A percentile compares a stretch with the other conserved stretches of the same genome.
Evolutionary conservation across 208 protist genomes (phyloP).

Genomic region (Sergeia podlipaevii): DNA sequence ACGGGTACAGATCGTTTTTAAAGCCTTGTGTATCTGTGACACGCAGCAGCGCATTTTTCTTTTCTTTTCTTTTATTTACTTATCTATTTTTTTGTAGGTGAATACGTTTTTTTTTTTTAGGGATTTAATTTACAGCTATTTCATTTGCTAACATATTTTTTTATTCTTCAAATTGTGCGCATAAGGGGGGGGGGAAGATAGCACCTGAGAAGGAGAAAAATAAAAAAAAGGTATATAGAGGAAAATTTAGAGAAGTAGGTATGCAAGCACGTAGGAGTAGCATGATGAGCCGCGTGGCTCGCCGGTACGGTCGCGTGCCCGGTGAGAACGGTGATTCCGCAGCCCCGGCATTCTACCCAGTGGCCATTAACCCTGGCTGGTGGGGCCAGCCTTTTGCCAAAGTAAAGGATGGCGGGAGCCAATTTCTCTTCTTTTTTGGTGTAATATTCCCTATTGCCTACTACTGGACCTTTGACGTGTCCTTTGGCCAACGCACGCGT

Average conservation of each 20-base stretch:
- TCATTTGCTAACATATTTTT: no score
- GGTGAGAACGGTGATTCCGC: conserved; percentile 80
- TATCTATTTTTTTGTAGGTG: no score
- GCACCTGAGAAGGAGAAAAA: no score
- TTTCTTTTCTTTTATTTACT: no score
- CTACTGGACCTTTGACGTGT: conserved; percentile 78
- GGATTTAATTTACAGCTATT: no score
- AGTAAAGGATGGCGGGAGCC: conserved; percentile 71
- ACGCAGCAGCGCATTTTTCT: no score
- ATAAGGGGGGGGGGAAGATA: no score
- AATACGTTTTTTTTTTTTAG: no score
- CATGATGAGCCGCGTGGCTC: conserved; percentile 82
- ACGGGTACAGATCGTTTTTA: no score
- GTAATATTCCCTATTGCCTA: conserved; percentile 69
- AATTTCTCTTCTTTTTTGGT: conserved; percentile 62
- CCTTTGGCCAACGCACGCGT: conserved; percentile 69
- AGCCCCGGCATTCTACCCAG: conserved; percentile 81
- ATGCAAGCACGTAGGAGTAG: conserved; percentile 84
- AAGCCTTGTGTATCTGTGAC: no score
- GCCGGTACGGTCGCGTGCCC: conserved; percentile 80
- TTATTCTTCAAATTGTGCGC: no score
- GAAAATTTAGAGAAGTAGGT: neutral
- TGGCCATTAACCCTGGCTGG: conserved; percentile 86
- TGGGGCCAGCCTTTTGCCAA: conserved; percentile 89
- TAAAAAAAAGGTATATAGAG: no score